A percentile compares a stretch with the other conserved stretches of the same genome.
These are phyloP conservation scores for Botrytis paeoniae DNA, from an alignment of 2,329 filamentous ascomycete species.

Conservation along the genomic window DNA sequence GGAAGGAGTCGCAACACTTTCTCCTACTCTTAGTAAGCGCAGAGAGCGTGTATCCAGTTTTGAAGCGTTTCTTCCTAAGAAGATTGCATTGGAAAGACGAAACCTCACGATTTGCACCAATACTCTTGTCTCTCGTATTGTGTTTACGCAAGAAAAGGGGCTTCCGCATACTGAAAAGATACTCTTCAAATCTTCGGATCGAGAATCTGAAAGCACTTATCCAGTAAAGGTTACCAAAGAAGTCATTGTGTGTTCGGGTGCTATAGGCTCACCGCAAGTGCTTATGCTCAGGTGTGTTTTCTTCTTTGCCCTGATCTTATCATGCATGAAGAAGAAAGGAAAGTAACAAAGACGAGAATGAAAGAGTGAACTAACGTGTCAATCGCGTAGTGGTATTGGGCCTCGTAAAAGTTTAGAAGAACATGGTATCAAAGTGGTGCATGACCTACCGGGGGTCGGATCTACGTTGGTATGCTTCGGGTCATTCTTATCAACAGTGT, in stretches of 20 bases:
- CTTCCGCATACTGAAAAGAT: background rate
- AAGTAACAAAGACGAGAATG: rapidly evolving
- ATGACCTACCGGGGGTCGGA: slow-evolving; percentile 17
- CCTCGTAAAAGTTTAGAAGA: slow-evolving; percentile 13
- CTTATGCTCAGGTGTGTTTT: slow-evolving; percentile 21
- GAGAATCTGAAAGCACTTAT: background rate
- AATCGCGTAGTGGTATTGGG: slow-evolving; percentile 17
- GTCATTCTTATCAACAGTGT: background rate
- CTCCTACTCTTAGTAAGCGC: slow-evolving; percentile 15
- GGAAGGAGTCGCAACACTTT: slow-evolving; percentile 15
- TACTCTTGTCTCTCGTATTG: slow-evolving; percentile 11
- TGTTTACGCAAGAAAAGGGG: background rate
- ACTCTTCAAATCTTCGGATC: slow-evolving; percentile 2
- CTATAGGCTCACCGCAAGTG: slow-evolving; percentile 20
- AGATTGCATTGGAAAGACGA: slow-evolving; percentile 13
- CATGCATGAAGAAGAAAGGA: background rate
- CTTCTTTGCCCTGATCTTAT: background rate
- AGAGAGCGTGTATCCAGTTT: slow-evolving; percentile 21
- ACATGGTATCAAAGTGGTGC: slow-evolving; percentile 16
- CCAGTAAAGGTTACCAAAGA: slow-evolving; percentile 17
- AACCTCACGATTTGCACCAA: slow-evolving; percentile 20
- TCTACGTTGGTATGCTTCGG: slow-evolving; percentile 10
- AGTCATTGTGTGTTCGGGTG: slow-evolving; percentile 19
- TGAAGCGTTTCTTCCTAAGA: slow-evolving; percentile 20
- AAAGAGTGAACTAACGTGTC: background rate